Conservation (phyloP, 2,329 filamentous ascomycete species). For the Epichloe gansuensis region DNA sequence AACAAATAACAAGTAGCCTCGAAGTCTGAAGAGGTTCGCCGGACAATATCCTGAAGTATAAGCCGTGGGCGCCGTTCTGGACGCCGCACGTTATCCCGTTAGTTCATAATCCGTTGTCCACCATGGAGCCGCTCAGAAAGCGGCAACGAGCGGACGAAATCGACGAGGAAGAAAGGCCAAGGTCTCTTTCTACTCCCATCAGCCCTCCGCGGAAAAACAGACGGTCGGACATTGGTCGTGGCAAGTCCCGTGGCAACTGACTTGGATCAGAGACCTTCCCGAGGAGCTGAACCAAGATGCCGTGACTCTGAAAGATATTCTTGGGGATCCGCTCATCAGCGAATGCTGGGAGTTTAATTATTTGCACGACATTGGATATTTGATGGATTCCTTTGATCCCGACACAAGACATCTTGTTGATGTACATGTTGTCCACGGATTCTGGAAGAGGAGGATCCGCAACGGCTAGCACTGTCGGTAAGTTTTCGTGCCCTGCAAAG, state of each 20-base stretch:
- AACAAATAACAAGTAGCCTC: too few relatives aligned
- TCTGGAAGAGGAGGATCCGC: conserved; percentile 56
- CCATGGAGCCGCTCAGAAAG: conserved; percentile 22
- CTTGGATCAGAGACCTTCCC: conserved; percentile 53
- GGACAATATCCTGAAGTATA: not conserved
- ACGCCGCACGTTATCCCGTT: not conserved
- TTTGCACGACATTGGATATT: conserved; percentile 46
- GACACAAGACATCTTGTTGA: conserved; percentile 36
- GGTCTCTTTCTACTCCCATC: conserved; percentile 26
- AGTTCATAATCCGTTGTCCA: not conserved
- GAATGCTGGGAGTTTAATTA: conserved; percentile 64
- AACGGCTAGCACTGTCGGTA: conserved; percentile 46
- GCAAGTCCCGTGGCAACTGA: conserved; percentile 62
- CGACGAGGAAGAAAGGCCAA: not conserved
- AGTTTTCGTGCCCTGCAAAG: conserved; percentile 8
- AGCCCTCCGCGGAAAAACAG: conserved; percentile 33
- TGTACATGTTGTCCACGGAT: conserved; percentile 47
- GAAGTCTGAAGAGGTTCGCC: too few relatives aligned
- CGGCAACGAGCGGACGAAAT: conserved; percentile 14
- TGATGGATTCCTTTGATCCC: conserved; percentile 41
- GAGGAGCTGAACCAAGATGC: conserved; percentile 50
- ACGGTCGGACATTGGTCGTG: conserved; percentile 8
- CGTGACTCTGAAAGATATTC: conserved; percentile 51
- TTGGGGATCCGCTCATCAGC: conserved; percentile 62
- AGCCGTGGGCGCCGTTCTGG: not conserved